Percentiles rank a stretch among this genome's conserved stretches.
These are phyloP conservation scores for Lasiosphaeriaceae sp. DNA, from an alignment of 495 filamentous ascomycete genomes.

Conservation along the genomic window DNA sequence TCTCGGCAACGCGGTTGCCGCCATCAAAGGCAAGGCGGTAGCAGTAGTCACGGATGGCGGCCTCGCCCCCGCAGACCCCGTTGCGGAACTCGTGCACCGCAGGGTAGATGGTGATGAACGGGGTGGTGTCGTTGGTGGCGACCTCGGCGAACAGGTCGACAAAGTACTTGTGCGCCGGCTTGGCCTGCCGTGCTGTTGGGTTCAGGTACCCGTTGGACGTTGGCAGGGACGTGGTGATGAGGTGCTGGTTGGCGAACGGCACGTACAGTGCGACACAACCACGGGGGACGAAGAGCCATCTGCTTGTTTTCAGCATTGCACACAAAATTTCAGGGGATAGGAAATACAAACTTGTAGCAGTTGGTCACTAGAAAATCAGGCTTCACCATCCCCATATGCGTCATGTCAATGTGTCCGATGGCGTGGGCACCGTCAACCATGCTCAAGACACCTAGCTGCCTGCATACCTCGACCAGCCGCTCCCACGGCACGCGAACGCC, in stretches of 20 bases:
- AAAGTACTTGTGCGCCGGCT: no score
- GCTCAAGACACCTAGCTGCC: conserved; percentile 51
- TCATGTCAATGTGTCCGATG: conserved; percentile 65
- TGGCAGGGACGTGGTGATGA: no score
- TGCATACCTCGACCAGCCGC: conserved; percentile 53
- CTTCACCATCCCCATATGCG: conserved; percentile 50
- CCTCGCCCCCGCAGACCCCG: conserved; percentile 70
- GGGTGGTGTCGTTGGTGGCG: conserved; percentile 64
- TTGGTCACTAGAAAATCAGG: conserved; percentile 78
- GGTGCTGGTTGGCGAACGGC: no score
- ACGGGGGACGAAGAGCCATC: conserved; percentile 69
- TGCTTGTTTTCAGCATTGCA: neutral
- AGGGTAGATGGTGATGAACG: conserved; percentile 61
- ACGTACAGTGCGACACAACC: conserved; percentile 70
- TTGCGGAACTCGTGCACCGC: conserved; percentile 64
- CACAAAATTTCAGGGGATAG: neutral
- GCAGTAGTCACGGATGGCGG: conserved; percentile 58
- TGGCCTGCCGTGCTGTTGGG: no score
- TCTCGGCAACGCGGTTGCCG: conserved; percentile 52
- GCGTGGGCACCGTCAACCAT: conserved; percentile 75
- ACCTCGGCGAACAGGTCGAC: conserved; percentile 65
- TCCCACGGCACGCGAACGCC: conserved; percentile 75
- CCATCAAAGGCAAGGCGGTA: conserved; percentile 52
- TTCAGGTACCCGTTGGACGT: no score
- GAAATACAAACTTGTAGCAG: conserved; percentile 63